A percentile compares a stretch with the other conserved stretches of the same genome.
Evolutionary conservation across 164 flowering plant genomes (phyloP).

Genomic region (Umbilicus rupestris): DNA sequence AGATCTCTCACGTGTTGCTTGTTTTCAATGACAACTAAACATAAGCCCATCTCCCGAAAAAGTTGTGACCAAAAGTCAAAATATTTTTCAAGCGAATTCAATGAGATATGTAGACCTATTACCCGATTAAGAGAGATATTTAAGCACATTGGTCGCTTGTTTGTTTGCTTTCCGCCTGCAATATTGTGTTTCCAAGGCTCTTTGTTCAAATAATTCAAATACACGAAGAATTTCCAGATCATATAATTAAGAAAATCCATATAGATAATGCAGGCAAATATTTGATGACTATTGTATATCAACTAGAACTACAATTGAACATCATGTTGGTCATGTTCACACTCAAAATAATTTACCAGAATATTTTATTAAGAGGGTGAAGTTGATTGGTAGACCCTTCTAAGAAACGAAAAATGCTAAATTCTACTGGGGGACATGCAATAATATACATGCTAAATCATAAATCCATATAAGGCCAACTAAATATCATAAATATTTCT

Average conservation of each 20-base stretch:
- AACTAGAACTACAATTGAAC: background rate
- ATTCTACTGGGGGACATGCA: constrained; percentile 2
- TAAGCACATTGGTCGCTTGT: too few species aligned
- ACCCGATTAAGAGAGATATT: too few species aligned
- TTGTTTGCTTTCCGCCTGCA: too few species aligned
- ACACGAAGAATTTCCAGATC: too few species aligned
- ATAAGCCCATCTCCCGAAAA: too few species aligned
- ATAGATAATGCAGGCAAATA: background rate
- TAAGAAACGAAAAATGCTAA: background rate
- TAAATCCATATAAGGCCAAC: background rate
- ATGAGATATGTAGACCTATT: background rate
- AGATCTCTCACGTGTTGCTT: background rate
- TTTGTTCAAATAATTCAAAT: too few species aligned
- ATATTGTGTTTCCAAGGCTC: too few species aligned
- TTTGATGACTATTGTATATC: constrained; percentile 6
- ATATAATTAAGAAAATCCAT: background rate
- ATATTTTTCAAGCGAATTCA: background rate
- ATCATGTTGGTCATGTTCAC: background rate
- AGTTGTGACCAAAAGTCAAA: background rate
- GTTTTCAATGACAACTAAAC: background rate
- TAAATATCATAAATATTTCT: background rate
- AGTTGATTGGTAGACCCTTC: background rate
- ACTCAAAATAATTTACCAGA: background rate
- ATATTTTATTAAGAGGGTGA: background rate
- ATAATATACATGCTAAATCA: background rate